Evolutionary conservation across 345 rosid species (phyloP), one percentile per base, ranked within the genome.

Genomic region (Salix caprea): DNA sequence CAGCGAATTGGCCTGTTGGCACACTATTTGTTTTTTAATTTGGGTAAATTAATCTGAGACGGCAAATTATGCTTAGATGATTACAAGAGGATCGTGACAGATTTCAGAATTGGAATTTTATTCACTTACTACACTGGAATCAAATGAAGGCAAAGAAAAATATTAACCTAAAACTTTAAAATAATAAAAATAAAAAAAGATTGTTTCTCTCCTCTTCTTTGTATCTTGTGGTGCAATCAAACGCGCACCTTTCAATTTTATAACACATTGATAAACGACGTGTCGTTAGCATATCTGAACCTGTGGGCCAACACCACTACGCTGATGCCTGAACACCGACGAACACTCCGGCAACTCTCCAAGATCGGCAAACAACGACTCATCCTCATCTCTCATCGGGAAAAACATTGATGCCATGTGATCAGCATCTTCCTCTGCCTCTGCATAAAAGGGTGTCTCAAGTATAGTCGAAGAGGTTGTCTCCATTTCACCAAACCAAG

Each of bases 331-430:
- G 72, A 96, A 90, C 69, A 94, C 98, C 77, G 87, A 65, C 60
- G 97, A 88, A 64, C 91, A 96, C 90, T 96, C 99, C 81, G 99
- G 99, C 82, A 96, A 82, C 90, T 96, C 99, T 4, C 87, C 99
- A 14, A 96, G 98, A 85, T 94, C 99, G 64, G 98, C 98, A 81
- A 92, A 94, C 80, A 96, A 74, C 40, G 92, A 92, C 87, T 96
- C 99, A 73, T 96, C 99, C 81, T 94, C 85, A 67, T 75, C 82
- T 52, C 78, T 69, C 81, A 79, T 75, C 8, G 82, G 82, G 2
- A 65, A 77, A 76, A 85, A 87, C 88, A 91, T 72, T 12, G 87
- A 86, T 77, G 74, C 30, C 21, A 86, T 36, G 79, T 34, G 36
- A 34, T 91, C 90, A 0, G 77, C 39, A 5, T 76, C 87, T 1